phyloP scores from a whole-genome alignment of 345 rosid species.

The Jatropha curcas region DNA sequence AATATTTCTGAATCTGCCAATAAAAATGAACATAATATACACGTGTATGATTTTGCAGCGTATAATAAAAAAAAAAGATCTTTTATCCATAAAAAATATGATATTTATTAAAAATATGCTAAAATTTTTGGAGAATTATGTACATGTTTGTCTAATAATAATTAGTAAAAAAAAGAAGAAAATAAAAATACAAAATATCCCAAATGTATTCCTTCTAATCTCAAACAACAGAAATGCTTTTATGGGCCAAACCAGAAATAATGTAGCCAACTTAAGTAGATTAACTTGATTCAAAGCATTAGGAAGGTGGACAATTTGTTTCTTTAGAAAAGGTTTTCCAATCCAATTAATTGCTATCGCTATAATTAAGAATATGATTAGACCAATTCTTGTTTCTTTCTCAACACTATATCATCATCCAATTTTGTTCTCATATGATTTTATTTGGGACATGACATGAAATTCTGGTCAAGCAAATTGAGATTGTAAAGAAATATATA shows the following conservation, averaged over 20 bases:
- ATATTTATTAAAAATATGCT: too few relatives aligned
- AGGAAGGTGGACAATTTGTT: constrained; percentile 1
- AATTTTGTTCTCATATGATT: background rate
- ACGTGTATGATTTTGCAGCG: too few relatives aligned
- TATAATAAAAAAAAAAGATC: too few relatives aligned
- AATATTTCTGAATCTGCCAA: too few relatives aligned
- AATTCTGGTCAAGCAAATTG: constrained; percentile 21
- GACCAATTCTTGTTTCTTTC: constrained; percentile 7
- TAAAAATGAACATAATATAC: too few relatives aligned
- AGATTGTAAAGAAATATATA: background rate
- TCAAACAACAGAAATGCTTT: background rate
- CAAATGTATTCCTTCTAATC: background rate
- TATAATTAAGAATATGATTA: background rate
- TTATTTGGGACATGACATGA: constrained; percentile 18
- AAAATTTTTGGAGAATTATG: too few relatives aligned
- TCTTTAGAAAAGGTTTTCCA: background rate
- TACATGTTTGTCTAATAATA: too few relatives aligned
- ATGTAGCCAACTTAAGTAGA: background rate
- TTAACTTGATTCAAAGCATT: background rate
- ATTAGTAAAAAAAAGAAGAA: background rate
- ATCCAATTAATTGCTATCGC: background rate
- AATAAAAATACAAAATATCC: background rate
- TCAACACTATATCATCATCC: background rate
- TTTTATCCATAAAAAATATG: too few relatives aligned
- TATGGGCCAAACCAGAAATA: background rate